A percentile compares a stretch with the other conserved stretches of the same genome.
phyloP scores from a whole-genome alignment of 106 monocot genomes.

The Dendrobium huoshanense region DNA sequence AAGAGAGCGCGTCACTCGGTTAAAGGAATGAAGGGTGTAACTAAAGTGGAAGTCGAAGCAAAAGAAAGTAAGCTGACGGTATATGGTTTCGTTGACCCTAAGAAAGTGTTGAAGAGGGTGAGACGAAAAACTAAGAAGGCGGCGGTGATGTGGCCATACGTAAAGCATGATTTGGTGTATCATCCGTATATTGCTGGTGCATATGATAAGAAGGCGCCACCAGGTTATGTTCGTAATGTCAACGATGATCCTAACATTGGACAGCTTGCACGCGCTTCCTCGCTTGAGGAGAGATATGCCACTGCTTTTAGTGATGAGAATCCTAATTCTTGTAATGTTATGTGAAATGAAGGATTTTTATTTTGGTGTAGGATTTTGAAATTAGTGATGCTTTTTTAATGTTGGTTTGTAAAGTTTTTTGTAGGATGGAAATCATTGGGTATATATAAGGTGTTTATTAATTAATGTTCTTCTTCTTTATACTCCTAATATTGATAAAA shows the following conservation, averaged over 20 bases:
- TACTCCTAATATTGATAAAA: too few species aligned
- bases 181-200: slow-evolving; percentile 15
- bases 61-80: slow-evolving; percentile 23
- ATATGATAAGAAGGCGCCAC: slow-evolving; percentile 29
- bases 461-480: too few species aligned
- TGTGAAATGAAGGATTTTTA: not conserved
- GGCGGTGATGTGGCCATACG: slow-evolving; percentile 22
- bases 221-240: slow-evolving; percentile 18
- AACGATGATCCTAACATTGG: not conserved
- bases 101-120: slow-evolving; percentile 21
- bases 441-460: too few species aligned
- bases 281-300: slow-evolving; percentile 8
- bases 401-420: too few species aligned
- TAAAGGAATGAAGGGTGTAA: slow-evolving; percentile 7
- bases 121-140: slow-evolving; percentile 14
- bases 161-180: slow-evolving; percentile 2
- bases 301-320: slow-evolving; percentile 23
- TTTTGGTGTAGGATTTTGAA: too few species aligned
- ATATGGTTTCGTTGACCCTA: slow-evolving; percentile 17
- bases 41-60: not conserved
- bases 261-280: not conserved
- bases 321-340: slow-evolving; percentile 15
- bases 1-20: not conserved
- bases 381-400: too few species aligned
- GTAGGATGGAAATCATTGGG: too few species aligned